Percentiles rank a stretch among this genome's conserved stretches.
These are phyloP conservation scores for Exophiala spinifera DNA, from an alignment of 2,329 filamentous ascomycete genomes.

Conservation along the genomic window DNA sequence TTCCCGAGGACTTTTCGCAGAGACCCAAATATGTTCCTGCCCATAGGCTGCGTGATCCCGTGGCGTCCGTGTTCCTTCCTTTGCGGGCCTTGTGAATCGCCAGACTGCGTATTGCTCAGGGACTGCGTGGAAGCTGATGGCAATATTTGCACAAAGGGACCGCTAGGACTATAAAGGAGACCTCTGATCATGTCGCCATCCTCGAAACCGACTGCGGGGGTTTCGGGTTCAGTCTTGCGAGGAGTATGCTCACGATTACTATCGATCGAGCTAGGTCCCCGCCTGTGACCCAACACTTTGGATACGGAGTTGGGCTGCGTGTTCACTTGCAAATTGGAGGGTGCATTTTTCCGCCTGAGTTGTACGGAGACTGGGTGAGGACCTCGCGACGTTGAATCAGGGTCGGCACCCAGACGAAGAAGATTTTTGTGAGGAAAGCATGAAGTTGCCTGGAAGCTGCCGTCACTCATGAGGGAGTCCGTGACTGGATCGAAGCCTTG, in stretches of 20 bases:
- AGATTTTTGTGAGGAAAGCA: slow-evolving; percentile 55
- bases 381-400: slow-evolving; percentile 34
- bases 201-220: slow-evolving; percentile 28
- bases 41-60: slow-evolving; percentile 54
- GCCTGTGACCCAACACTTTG: slow-evolving; percentile 63
- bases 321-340: slow-evolving; percentile 30
- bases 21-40: slow-evolving; percentile 82
- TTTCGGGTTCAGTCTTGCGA: slow-evolving; percentile 55
- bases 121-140: slow-evolving; percentile 53
- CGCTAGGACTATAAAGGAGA: slow-evolving; percentile 75
- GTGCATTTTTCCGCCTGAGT: slow-evolving; percentile 31
- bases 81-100: neutral
- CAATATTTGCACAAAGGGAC: slow-evolving; percentile 68
- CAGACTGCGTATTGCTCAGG: slow-evolving; percentile 33
- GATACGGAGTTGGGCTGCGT: slow-evolving; percentile 45
- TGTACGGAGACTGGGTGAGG: slow-evolving; percentile 44
- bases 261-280: slow-evolving; percentile 70
- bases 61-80: slow-evolving; percentile 14
- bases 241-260: slow-evolving; percentile 61
- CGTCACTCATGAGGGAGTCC: slow-evolving; percentile 41
- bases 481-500: slow-evolving; percentile 29
- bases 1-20: slow-evolving; percentile 78
- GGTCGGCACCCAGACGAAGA: slow-evolving; percentile 15
- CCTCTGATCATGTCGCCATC: slow-evolving; percentile 82
- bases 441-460: slow-evolving; percentile 57